Evolutionary conservation across 2,329 filamentous ascomycete species (phyloP).

Genomic region (Aureobasidium sp.): DNA sequence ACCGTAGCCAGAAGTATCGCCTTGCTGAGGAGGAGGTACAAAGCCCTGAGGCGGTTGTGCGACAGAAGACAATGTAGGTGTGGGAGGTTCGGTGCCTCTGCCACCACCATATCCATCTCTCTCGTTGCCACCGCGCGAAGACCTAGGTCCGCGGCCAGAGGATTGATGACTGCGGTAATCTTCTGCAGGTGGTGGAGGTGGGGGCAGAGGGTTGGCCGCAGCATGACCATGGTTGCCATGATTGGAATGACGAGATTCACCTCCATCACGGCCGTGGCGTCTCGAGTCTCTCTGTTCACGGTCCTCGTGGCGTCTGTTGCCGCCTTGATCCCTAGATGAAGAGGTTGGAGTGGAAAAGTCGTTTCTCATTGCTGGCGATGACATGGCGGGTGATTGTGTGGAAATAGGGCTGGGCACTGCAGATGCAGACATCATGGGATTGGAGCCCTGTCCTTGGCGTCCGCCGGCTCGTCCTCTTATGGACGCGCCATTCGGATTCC

Average conservation of each 20-base stretch:
- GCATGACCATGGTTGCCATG: not conserved
- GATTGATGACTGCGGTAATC: not conserved
- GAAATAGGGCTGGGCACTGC: not conserved
- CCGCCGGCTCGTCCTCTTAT: slow-evolving; percentile 12
- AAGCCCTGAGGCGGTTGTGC: not conserved
- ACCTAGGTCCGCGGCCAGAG: not conserved
- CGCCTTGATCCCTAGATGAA: not conserved
- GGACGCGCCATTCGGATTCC: slow-evolving; percentile 7
- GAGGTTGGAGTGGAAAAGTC: not conserved
- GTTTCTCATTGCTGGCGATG: not conserved
- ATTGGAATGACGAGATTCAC: slow-evolving; percentile 13
- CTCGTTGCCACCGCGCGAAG: slow-evolving; percentile 18
- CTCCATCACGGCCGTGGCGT: slow-evolving; percentile 16
- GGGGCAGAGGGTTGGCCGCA: not conserved
- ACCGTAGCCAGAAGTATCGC: not conserved
- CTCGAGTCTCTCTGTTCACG: slow-evolving; percentile 16
- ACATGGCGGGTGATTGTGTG: not conserved
- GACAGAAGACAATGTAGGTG: not conserved
- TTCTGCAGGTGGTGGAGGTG: not conserved
- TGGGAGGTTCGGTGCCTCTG: not conserved
- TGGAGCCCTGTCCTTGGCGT: not conserved
- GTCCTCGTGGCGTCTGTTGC: slow-evolving; percentile 19
- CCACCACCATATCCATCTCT: slow-evolving; percentile 13
- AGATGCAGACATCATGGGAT: not conserved
- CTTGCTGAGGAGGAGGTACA: not conserved